A percentile compares a stretch with the other conserved stretches of the same genome.
Conservation (phyloP, 805 yeast species). For the Priceomyces melissophilus region DNA sequence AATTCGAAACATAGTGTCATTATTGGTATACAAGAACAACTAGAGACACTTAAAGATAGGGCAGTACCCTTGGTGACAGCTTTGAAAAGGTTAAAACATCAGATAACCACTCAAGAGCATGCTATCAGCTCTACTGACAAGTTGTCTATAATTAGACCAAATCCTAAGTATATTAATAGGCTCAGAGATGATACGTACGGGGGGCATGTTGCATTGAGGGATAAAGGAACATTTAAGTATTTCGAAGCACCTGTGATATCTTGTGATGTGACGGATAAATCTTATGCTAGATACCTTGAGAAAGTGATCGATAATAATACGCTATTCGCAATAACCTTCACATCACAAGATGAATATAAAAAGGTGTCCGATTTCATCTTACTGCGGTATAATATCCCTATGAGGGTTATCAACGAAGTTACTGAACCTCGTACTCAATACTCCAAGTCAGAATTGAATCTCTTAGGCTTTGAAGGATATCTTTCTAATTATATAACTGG, state of each 20-base stretch:
- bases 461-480: slow-evolving; percentile 77
- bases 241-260: slow-evolving; percentile 75
- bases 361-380: slow-evolving; percentile 36
- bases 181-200: slow-evolving; percentile 39
- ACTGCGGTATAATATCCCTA: slow-evolving; percentile 46
- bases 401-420: slow-evolving; percentile 44
- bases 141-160: slow-evolving; percentile 41
- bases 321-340: slow-evolving; percentile 61
- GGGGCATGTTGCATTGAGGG: slow-evolving; percentile 40
- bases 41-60: slow-evolving; percentile 18
- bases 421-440: slow-evolving; percentile 17
- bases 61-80: slow-evolving; percentile 11
- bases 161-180: slow-evolving; percentile 26
- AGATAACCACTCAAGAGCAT: slow-evolving; percentile 11
- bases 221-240: slow-evolving; percentile 40
- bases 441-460: slow-evolving; percentile 29
- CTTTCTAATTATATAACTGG: slow-evolving; percentile 69
- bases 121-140: slow-evolving; percentile 47
- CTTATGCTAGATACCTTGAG: slow-evolving; percentile 55
- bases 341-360: slow-evolving; percentile 47
- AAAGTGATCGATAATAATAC: slow-evolving; percentile 52
- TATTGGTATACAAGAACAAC: slow-evolving; percentile 15
- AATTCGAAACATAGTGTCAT: slow-evolving; percentile 17
- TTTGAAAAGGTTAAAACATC: slow-evolving; percentile 11
- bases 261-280: slow-evolving; percentile 49